Base-by-base conservation (phyloP, 192 early-diverging fungal genomes). In the Backusella psychrophila region DNA sequence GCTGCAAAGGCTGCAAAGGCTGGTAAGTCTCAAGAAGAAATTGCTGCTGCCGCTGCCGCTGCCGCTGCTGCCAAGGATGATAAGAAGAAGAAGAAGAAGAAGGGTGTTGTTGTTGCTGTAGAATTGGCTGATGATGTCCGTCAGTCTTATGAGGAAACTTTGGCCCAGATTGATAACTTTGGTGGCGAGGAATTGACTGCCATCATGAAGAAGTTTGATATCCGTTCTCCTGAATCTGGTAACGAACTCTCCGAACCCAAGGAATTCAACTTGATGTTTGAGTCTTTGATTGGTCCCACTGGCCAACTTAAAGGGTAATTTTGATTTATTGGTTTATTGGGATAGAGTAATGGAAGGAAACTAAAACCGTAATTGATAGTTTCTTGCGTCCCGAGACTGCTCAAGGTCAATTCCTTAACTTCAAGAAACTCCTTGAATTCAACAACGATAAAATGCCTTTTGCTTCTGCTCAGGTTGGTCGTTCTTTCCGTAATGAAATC, bases 361-460 rank as follows among this genome's bases (percentile, higher is more conserved):
- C 26, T 33, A 35, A 31, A 35, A 8, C 7, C 14, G 29, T 7
- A 38, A 72, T 77, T 75, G 46, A 76, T 29, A 91, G 91, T 72
- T 99, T 92, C 85, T 89, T 99, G 75, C 92, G 98, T 29, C 98
- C 98, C 52, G 98, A 99, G 85, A 99, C 98, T n/a, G 97, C 98
- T 36, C 98, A 99, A 88, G 98, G 98, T 80, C 98, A 99, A 85
- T 99, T 99, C 83, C 84, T 99, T 73, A 98, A 98, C 90, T 99
- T 99, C 79, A 95, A 96, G 87, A 88, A 90, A 23, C 89, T 99
- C 52, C 89, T 98, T 65, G 98, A 99, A 81, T 97, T 94, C 87
- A 99, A 99, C 89, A 97, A 95, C 84, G 93, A 94, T 69, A 93
- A 94, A 76, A 96, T 99, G 93, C 98, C 98, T n/a, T 99, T 99